Conservation (phyloP, 257 asterid species). For the Lantana camara region DNA sequence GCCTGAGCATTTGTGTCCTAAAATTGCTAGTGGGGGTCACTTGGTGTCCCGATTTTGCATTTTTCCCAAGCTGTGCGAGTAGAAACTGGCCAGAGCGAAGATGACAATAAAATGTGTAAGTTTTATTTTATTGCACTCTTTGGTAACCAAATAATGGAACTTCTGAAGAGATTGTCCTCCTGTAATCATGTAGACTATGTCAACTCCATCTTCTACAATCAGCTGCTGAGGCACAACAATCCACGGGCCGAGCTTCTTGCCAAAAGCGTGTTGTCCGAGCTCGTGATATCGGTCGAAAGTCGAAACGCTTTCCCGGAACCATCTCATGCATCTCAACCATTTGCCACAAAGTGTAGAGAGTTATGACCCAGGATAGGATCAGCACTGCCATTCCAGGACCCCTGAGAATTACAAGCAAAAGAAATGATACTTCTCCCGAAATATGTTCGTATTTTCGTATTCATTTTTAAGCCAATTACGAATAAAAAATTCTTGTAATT, state of each 20-base stretch:
- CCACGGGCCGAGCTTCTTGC: conserved; percentile 36
- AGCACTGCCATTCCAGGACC: conserved; percentile 38
- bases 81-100: conserved; percentile 40
- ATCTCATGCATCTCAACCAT: conserved; percentile 49
- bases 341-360: conserved; percentile 40
- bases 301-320: conserved; percentile 34
- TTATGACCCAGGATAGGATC: conserved; percentile 37
- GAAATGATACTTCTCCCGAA: background rate
- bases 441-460: conserved; percentile 44
- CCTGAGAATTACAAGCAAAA: conserved; percentile 23
- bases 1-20: too few species aligned
- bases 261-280: conserved; percentile 42
- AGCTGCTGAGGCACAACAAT: conserved; percentile 42
- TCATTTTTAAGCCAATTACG: background rate
- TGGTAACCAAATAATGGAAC: too few species aligned
- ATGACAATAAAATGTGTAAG: conserved; percentile 36
- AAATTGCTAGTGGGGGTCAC: too few species aligned
- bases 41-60: too few species aligned
- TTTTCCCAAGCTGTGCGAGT: conserved; percentile 37
- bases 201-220: conserved; percentile 34
- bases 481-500: too few species aligned
- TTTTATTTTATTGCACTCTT: conserved; percentile 25
- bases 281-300: conserved; percentile 41
- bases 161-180: conserved; percentile 33
- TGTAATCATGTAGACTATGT: conserved; percentile 42